Evolutionary conservation across 345 rosid genomes (phyloP), one percentile per base, ranked within the genome.

Genomic region (Populus simonii): DNA sequence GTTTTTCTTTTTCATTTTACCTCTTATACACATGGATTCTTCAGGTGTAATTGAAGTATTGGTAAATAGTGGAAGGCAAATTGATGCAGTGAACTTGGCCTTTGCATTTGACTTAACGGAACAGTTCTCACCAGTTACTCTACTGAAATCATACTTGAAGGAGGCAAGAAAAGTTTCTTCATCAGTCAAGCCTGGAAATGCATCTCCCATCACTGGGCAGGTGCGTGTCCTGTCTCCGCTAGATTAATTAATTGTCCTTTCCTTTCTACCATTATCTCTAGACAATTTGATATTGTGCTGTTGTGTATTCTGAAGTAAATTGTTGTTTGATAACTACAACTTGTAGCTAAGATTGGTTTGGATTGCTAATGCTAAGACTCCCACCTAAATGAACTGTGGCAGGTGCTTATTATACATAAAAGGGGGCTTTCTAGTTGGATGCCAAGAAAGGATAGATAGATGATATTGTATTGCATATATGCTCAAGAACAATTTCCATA

Each of bases 31-130:
- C 17, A 25, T 80, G 51, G 25, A 66, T 77, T 59, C 68, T 81
- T 66, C 85, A 96, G 99, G 96, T 83, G 95, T 92, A 55, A 89
- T 96, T 70, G 89, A 90, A 87, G 94, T 92, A 75, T 87, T 96
- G 70, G 80, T 90, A 41, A 90, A 85, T 81, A 89, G 91, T 86
- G 98, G 97, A 79, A 94, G 97, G 78, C 99, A 92, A 77, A 92
- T 96, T 68, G 99, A 94, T 89, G 98, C 99, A 9, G 94, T 96
- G 76, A 96, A 94, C 88, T 76, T 94, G 89, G 98, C 99, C 71
- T 96, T 94, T 86, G 97, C 97, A 57, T 96, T 96, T 87, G 90
- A 88, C 86, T 89, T 96, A 59, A 92, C 93, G 8, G 89, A 86
- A 74, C 92, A 85, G 86, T 96, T 96, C 85, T 80, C 90, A 41